These are phyloP conservation scores for Penicillium paxilli DNA, from an alignment of 495 filamentous ascomycete genomes.

Conservation along the genomic window DNA sequence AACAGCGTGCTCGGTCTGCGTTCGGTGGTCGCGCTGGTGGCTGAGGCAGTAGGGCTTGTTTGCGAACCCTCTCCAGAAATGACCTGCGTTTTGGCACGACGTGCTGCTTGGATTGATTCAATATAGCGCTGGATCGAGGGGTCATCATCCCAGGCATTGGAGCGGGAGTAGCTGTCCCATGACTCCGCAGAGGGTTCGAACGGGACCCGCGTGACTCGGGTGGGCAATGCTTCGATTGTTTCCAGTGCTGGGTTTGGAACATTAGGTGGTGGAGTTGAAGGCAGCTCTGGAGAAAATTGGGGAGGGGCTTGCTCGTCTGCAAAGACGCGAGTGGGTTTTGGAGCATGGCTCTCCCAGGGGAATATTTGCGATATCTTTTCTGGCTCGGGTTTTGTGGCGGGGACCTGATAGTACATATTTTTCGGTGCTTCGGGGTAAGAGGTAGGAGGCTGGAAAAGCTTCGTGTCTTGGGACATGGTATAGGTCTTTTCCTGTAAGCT, in stretches of 20 bases:
- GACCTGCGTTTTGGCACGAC: conserved; percentile 60
- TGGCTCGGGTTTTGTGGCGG: conserved; percentile 55
- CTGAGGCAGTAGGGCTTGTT: not conserved
- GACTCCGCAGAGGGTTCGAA: conserved; percentile 47
- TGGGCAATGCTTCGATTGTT: conserved; percentile 7
- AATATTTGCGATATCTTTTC: conserved; percentile 69
- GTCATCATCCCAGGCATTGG: conserved; percentile 87
- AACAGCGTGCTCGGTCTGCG: conserved; percentile 59
- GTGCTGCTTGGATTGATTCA: conserved; percentile 64
- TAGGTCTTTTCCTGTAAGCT: conserved; percentile 74
- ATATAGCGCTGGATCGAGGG: conserved; percentile 82
- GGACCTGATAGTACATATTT: conserved; percentile 81
- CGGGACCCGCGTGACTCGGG: conserved; percentile 32
- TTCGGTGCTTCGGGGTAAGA: conserved; percentile 80
- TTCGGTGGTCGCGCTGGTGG: conserved; percentile 11
- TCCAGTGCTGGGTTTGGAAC: conserved; percentile 10
- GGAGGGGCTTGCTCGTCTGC: conserved; percentile 45
- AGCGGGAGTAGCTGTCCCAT: conserved; percentile 64
- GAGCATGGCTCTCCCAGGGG: conserved; percentile 74
- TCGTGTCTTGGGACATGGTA: conserved; percentile 68
- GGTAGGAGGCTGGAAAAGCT: conserved; percentile 71
- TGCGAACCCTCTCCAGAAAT: conserved; percentile 26
- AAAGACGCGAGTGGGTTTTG: conserved; percentile 74
- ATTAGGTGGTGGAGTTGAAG: not conserved
- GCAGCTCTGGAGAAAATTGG: conserved; percentile 11